These are phyloP conservation scores for Starmerella khaoyaiensis DNA, from an alignment of 805 yeast genomes.

Conservation along the genomic window DNA sequence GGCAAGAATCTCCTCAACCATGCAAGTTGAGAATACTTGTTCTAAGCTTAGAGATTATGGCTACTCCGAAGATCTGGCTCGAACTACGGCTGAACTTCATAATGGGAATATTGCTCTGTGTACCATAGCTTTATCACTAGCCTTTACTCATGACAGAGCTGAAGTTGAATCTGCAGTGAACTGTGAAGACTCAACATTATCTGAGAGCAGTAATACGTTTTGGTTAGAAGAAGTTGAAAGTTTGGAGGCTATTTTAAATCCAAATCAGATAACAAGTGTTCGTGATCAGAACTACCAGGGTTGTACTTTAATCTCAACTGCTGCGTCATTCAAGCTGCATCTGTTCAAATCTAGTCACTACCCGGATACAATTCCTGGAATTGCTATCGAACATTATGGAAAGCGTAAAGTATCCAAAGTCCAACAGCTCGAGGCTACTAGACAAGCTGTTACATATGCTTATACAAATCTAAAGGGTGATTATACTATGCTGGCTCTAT, in stretches of 20 bases:
- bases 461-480: slow-evolving; percentile 42
- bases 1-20: slow-evolving; percentile 35
- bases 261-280: slow-evolving; percentile 20
- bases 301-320: slow-evolving; percentile 9
- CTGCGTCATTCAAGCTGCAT: slow-evolving; percentile 11
- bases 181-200: not conserved
- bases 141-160: slow-evolving; percentile 19
- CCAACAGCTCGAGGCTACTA: slow-evolving; percentile 27
- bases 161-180: not conserved
- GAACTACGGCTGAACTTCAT: slow-evolving; percentile 33
- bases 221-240: slow-evolving; percentile 75
- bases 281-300: not conserved
- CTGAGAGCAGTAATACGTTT: slow-evolving; percentile 20
- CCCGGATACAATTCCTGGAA: slow-evolving; percentile 59
- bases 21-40: slow-evolving; percentile 44
- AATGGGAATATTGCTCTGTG: slow-evolving; percentile 27
- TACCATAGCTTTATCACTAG: slow-evolving; percentile 31
- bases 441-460: slow-evolving; percentile 26
- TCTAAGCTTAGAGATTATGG: slow-evolving; percentile 55
- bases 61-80: slow-evolving; percentile 50
- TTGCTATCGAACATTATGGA: slow-evolving; percentile 38
- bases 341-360: slow-evolving; percentile 41
- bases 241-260: slow-evolving; percentile 47
- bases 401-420: slow-evolving; percentile 24
- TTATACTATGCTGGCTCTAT: slow-evolving; percentile 50